A percentile compares a stretch with the other conserved stretches of the same genome.
phyloP scores from a whole-genome alignment of 352 stramenopile species.

The Bremia lactucae region DNA sequence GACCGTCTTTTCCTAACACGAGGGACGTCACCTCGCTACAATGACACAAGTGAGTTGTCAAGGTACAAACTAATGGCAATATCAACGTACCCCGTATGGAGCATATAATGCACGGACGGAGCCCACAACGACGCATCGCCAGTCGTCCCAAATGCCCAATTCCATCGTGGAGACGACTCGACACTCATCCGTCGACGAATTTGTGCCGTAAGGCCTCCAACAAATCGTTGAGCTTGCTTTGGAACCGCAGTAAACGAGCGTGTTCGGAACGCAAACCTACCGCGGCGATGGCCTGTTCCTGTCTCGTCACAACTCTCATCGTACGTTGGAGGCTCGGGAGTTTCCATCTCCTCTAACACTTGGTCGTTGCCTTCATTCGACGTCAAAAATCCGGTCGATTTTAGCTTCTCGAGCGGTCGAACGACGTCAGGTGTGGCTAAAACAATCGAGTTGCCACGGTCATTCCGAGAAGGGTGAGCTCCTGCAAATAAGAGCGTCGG shows the following conservation, averaged over 20 bases:
- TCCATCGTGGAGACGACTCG: constrained; percentile 53
- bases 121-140: constrained; percentile 47
- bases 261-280: constrained; percentile 66
- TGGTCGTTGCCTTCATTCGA: too few species aligned
- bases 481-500: constrained; percentile 67
- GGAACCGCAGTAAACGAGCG: constrained; percentile 43
- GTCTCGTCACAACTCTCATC: constrained; percentile 26
- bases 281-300: constrained; percentile 23
- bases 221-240: constrained; percentile 64
- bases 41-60: too few species aligned
- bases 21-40: constrained; percentile 62
- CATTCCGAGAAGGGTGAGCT: constrained; percentile 53
- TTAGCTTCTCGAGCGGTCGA: too few species aligned
- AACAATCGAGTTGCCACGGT: constrained; percentile 41
- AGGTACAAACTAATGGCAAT: background rate
- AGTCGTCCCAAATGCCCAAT: constrained; percentile 49
- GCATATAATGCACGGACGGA: constrained; percentile 49
- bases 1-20: constrained; percentile 42
- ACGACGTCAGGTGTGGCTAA: constrained; percentile 37
- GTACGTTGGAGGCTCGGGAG: too few species aligned
- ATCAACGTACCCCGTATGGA: constrained; percentile 52
- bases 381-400: too few species aligned
- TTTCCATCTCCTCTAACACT: constrained; percentile 3
- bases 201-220: constrained; percentile 66
- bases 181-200: constrained; percentile 65